A percentile compares a stretch with the other conserved stretches of the same genome.
Evolutionary conservation across 352 stramenopile genomes (phyloP).

Genomic region (Detonula confervacea): DNA sequence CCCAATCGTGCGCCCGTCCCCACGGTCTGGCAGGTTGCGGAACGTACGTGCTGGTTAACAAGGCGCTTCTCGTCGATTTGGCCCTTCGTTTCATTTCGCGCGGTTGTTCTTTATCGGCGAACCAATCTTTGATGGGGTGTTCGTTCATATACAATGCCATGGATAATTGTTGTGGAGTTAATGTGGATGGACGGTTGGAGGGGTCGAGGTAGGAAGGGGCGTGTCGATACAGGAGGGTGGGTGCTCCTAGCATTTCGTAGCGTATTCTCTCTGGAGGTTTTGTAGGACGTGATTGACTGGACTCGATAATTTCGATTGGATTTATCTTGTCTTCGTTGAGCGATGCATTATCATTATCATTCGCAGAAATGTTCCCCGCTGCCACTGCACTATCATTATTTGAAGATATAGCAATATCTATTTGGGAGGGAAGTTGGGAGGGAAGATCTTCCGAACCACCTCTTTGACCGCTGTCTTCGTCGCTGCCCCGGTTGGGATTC

Average conservation of each 20-base stretch:
- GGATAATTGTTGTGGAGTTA: conserved; percentile 33
- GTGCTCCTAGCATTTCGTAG: conserved; percentile 56
- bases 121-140: conserved; percentile 21
- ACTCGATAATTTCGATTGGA: background rate
- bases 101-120: background rate
- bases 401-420: background rate
- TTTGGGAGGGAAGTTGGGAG: background rate
- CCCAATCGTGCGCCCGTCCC: conserved; percentile 18
- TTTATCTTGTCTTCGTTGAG: too few species aligned
- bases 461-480: background rate
- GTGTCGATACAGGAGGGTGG: conserved; percentile 55
- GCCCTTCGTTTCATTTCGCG: conserved; percentile 7
- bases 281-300: conserved; percentile 3
- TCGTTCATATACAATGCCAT: conserved; percentile 30
- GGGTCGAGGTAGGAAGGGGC: conserved; percentile 42
- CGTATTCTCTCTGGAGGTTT: conserved; percentile 20
- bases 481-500: conserved; percentile 6
- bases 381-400: conserved; percentile 1
- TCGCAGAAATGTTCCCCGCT: background rate
- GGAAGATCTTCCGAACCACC: background rate
- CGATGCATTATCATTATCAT: conserved; percentile 9
- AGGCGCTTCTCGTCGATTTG: background rate
- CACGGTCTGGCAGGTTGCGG: conserved; percentile 18
- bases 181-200: conserved; percentile 14
- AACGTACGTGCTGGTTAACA: conserved; percentile 21